Evolutionary conservation across 495 filamentous ascomycete genomes (phyloP), one percentile per base, ranked within the genome.

Genomic region (Trichoderma orchidacearum): DNA sequence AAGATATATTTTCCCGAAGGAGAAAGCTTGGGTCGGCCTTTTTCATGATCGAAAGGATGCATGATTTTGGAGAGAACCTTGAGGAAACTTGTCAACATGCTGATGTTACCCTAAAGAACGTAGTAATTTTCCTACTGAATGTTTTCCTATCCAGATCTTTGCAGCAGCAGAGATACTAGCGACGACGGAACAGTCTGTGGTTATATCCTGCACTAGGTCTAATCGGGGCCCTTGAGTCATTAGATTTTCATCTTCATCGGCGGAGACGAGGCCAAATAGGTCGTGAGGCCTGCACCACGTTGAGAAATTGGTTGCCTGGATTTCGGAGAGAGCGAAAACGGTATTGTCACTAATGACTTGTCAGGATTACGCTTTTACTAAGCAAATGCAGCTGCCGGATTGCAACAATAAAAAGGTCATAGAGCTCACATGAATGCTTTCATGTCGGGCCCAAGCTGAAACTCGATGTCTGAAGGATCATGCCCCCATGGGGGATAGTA

Each of bases 161-260:
- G 84, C 83, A 8, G 77, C 83, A 51, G 92, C 90, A 64, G 90
- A 96, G 11, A 99, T 79, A 69, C 92, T 95, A 5, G 94, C 93
- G 36, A 99, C 90, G 5, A 99, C 90, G 5, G 93, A 97, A 62
- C 93, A 99, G 63, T 99, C 93, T 2, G 90, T 90, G 18, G 92
- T 85, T 36, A 94, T 77, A 66, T 97, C 93, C 70, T 99, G 93
- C 5, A 95, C 89, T 12, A 99, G 75, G 66, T 97, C 94, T 53
- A 83, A 78, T 34, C 75, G 74, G 1, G 70, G 62, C 3, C 64
- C 63, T 1, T 78, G 70, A 25, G 65, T 60, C 83, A 89, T 90
- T 13, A 78, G 63, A 30, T 75, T 73, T 12, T 68, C 62, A n/a
- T 60, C 29, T n/a, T 56, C 54, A 13, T 51, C 52, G 23, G 56